These are phyloP conservation scores for Fusarium zealandicum DNA, from an alignment of 2,329 filamentous ascomycete genomes.

Conservation along the genomic window DNA sequence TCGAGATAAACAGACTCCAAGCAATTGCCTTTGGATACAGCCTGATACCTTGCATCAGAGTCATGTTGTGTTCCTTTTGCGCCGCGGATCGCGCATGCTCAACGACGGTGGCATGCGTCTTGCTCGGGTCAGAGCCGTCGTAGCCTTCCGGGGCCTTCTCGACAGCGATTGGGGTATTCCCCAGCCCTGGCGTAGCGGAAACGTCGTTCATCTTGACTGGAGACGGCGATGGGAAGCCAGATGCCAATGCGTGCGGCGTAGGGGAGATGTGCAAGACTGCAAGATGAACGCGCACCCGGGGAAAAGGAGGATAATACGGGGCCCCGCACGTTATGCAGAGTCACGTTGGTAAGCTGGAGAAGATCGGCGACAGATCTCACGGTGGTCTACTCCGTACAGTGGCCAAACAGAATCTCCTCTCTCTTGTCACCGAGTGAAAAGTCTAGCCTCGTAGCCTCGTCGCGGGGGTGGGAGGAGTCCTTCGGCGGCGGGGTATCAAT, in stretches of 20 bases:
- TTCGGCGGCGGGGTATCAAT: no score
- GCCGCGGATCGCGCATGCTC: slow-evolving; percentile 32
- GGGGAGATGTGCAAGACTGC: background rate
- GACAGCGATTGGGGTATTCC: no score
- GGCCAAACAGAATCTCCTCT: background rate
- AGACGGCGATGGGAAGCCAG: no score
- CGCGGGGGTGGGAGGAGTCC: no score
- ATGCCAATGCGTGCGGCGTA: no score
- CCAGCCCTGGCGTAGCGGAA: no score
- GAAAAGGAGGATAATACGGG: background rate
- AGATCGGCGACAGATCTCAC: background rate
- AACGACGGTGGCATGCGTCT: slow-evolving; percentile 30
- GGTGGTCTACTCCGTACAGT: no score
- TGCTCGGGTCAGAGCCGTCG: slow-evolving; percentile 16
- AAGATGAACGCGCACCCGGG: background rate
- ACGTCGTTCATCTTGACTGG: no score
- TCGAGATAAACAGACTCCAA: slow-evolving; percentile 35
- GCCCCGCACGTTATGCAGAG: slow-evolving; percentile 2
- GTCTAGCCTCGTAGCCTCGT: no score
- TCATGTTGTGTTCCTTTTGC: slow-evolving; percentile 33
- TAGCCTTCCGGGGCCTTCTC: no score
- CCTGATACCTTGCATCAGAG: slow-evolving; percentile 34
- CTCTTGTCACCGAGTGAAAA: background rate
- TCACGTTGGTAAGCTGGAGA: slow-evolving; percentile 5
- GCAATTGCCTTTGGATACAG: slow-evolving; percentile 34